Percentiles rank a stretch among this genome's conserved stretches.
Evolutionary conservation across 2,329 filamentous ascomycete species (phyloP).

Genomic region (Calonectria fujianensis): DNA sequence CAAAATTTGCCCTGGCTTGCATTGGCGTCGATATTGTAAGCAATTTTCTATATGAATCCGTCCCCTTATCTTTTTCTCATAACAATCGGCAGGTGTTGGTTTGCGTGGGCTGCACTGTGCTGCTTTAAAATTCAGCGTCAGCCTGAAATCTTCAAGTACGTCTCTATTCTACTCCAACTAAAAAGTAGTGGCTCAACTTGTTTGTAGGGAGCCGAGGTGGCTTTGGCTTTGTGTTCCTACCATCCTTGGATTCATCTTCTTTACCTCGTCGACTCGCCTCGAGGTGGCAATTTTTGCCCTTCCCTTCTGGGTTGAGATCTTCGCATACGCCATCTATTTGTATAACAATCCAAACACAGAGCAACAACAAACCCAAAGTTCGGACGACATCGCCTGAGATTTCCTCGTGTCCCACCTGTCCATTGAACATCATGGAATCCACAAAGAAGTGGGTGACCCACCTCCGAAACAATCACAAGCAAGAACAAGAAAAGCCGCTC

Average conservation of each 20-base stretch:
- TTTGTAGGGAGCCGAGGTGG: not conserved
- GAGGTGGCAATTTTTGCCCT: not conserved
- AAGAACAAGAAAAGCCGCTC: not conserved
- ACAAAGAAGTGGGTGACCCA: slow-evolving; percentile 24
- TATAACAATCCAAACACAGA: no score
- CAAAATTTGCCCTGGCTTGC: not conserved
- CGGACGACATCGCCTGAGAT: not conserved
- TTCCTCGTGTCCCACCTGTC: not conserved
- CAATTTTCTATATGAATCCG: not conserved
- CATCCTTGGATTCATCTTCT: not conserved
- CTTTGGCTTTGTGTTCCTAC: not conserved
- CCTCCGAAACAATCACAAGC: slow-evolving; percentile 4
- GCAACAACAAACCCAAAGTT: not conserved
- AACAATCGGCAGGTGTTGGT: not conserved
- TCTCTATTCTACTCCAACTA: not conserved
- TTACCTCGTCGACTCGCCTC: not conserved
- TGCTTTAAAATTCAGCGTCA: not conserved
- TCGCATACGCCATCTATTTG: not conserved
- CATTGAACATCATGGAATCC: slow-evolving; percentile 18
- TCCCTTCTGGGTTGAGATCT: not conserved
- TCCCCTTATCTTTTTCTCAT: not conserved
- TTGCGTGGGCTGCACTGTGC: not conserved
- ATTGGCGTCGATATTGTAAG: not conserved
- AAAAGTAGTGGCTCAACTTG: not conserved
- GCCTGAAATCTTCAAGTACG: not conserved